Base-by-base conservation (phyloP, 352 stramenopile species). In the Pythium vanterpoolii region DNA sequence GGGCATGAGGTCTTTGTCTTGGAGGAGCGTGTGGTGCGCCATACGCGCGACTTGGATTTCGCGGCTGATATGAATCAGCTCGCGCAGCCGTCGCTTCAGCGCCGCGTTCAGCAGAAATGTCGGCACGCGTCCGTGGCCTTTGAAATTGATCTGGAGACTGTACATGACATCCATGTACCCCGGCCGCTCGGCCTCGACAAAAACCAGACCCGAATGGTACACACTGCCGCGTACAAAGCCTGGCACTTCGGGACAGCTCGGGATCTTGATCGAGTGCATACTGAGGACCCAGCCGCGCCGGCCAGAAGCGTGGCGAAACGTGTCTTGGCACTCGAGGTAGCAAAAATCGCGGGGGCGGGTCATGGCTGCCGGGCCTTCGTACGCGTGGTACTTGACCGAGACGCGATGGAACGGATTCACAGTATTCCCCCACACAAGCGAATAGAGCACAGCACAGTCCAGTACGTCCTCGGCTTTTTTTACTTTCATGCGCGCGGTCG, bases 161-260 rank as follows among this genome's bases (percentile, higher is more conserved):
- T 93, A 82, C 77, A 90, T 88, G n/a, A 93, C 82, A 63, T 93
- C 82, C 73, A 93, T 82, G 66, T 84, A 89, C 21, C 84, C 84
- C 5, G 80, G 67, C 4, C 76, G 78, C 48, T 93, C 82, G 16
- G 84, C 74, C 56, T 93, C 79, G 26, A 91, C 76, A 51, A 91
- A 91, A 27, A 91, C 82, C 33, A 86, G 89, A 10, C 82, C 83
- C 13, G 78, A 89, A 58, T 90, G 79, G 59, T 93, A 93, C 69
- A 93, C 86, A 40, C 83, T 93, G 48, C 79, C 79, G 45, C 83
- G 68, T 45, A 93, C 82, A 1, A 86, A 79, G 0, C 83, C 83
- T 0, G 86, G 75, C 42, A 90, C 57, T 36, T 90, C 79, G 0
- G 83, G 83, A 58, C 79, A 93, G 43, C 70, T 75, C 1, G 83